Base-by-base conservation (phyloP, 106 monocot species). In the Dendrobium catenatum region DNA sequence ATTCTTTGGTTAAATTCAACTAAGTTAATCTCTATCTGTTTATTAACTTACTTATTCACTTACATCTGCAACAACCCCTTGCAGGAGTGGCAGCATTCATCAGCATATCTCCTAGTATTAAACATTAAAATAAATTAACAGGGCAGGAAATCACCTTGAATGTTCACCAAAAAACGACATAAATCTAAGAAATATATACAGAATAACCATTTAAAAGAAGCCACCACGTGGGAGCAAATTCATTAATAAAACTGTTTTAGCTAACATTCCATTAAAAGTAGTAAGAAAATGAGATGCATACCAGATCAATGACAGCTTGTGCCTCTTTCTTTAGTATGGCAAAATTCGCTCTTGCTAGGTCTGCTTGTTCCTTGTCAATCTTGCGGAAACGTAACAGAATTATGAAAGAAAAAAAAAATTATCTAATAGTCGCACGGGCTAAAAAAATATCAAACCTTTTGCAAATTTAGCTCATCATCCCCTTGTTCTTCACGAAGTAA, bases 291-390 rank as follows among this genome's bases (percentile, higher is more conserved):
- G 31, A 37, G 15, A 70, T 37, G 13, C 86, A 54, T 87, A 98
- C 97, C 87, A 93, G 73, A 83, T 94, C 89, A 85, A 95, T 82
- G 24, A 98, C 77, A 49, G 91, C 82, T 80, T 91, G 85, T 76
- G 92, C 90, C 59, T 98, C 97, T 89, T 94, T 95, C 81, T 83
- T 94, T 56, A 98, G 80, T 77, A 94, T 89, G 42, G 90, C 78
- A 87, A 98, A 98, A 79, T 98, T 98, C 54, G 88, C 83, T n/a
- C 80, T 80, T 13, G 77, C 81, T 79, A 98, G 80, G 77, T 98
- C 97, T 79, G 90, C 89, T 42, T 98, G 94, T 48, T 98, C 97
- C 83, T 80, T 90, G 64, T 89, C 91, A 84, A 94, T 87, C 97
- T 98, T 86, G 44, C 68, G 19, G 51, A 51, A 81, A n/a, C 6